These are phyloP conservation scores for Marasmius tenuissimus DNA, from an alignment of 1,284 basidiomycete genomes.

Conservation along the genomic window DNA sequence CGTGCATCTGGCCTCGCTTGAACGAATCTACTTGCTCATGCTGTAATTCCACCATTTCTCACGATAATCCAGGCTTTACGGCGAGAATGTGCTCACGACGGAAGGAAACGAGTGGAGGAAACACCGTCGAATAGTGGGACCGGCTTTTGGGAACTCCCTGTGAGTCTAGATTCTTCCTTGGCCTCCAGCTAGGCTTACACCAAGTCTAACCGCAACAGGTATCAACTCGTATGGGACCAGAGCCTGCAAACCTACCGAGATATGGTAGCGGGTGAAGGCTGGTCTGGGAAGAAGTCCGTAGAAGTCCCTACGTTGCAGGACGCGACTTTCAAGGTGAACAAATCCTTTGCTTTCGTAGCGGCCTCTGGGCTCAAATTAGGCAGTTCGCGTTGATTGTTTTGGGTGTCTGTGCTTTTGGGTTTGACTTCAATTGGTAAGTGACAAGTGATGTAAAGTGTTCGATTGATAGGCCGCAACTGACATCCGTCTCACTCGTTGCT, in stretches of 20 bases:
- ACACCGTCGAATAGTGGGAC: slow-evolving; percentile 14
- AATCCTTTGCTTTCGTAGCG: background rate
- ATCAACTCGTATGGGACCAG: slow-evolving; percentile 12
- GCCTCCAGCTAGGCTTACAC: background rate
- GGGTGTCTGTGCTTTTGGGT: slow-evolving; percentile 13
- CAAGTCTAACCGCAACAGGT: background rate
- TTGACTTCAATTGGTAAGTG: slow-evolving; percentile 10
- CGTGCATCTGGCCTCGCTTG: no score
- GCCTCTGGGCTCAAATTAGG: background rate
- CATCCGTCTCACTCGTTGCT: no score
- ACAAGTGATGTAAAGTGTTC: background rate
- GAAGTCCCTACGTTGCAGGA: slow-evolving; percentile 2
- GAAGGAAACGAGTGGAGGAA: slow-evolving; percentile 12
- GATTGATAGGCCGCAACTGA: background rate
- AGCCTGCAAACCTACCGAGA: slow-evolving; percentile 10
- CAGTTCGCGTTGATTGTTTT: slow-evolving; percentile 9
- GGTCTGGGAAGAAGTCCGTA: slow-evolving; percentile 4
- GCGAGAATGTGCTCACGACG: slow-evolving; percentile 10
- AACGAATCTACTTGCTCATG: no score
- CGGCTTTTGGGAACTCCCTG: slow-evolving; percentile 14
- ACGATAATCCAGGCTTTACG: slow-evolving; percentile 3
- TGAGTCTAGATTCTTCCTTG: background rate
- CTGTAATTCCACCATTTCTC: no score
- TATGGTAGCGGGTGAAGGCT: slow-evolving; percentile 8
- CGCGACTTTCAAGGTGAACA: slow-evolving; percentile 8